A percentile compares a stretch with the other conserved stretches of the same genome.
These are phyloP conservation scores for Phlebiopsis flavidoalba DNA, from an alignment of 768 basidiomycete species.

Conservation along the genomic window DNA sequence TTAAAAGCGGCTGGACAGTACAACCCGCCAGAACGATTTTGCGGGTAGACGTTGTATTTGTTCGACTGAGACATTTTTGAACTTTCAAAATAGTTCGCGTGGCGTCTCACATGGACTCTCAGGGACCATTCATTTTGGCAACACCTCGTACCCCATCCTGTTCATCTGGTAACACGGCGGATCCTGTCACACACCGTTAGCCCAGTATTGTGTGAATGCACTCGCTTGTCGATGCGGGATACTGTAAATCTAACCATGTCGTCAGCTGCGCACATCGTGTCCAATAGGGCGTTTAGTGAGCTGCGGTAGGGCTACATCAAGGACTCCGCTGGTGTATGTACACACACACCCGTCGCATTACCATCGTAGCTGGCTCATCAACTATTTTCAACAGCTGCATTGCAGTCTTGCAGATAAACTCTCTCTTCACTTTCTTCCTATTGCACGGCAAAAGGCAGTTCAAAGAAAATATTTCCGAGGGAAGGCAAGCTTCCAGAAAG, in stretches of 20 bases:
- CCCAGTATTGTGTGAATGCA: constrained; percentile 1
- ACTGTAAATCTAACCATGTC: too few species aligned
- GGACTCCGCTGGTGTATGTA: constrained; percentile 12
- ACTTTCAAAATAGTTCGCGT: neutral
- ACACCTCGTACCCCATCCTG: constrained; percentile 23
- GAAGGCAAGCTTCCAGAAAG: constrained; percentile 17
- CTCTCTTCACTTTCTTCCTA: too few species aligned
- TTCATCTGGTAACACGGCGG: constrained; percentile 23
- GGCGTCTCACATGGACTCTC: too few species aligned
- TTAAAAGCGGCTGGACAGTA: constrained; percentile 13
- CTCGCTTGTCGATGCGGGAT: too few species aligned
- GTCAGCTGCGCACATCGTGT: constrained; percentile 6
- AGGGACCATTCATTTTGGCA: constrained; percentile 12
- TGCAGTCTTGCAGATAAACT: constrained; percentile 15
- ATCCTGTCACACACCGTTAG: constrained; percentile 13
- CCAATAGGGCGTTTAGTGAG: constrained; percentile 2
- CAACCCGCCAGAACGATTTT: constrained; percentile 10
- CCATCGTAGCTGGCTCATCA: neutral
- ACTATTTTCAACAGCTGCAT: constrained; percentile 12
- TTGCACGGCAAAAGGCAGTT: constrained; percentile 18
- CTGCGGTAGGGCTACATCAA: constrained; percentile 7
- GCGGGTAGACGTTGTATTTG: neutral
- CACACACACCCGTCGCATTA: neutral
- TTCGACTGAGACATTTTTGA: neutral
- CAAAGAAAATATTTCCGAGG: constrained; percentile 21